These are phyloP conservation scores for Omphalotus guepiniiformis DNA, from an alignment of 768 basidiomycete species.

Conservation along the genomic window DNA sequence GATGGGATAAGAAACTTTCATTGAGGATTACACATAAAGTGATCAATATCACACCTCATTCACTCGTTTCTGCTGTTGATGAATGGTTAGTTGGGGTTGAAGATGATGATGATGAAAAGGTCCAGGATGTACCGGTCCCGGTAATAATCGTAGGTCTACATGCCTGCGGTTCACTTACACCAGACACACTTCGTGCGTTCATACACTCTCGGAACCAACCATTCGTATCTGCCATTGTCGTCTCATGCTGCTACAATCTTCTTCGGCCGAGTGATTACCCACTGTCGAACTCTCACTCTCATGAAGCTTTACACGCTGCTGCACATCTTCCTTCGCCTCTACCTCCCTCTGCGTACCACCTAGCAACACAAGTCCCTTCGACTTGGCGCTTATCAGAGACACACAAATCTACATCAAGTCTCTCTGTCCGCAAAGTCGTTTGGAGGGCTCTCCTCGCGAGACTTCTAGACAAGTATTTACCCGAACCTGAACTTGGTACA, in stretches of 20 bases:
- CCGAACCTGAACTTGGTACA: not conserved
- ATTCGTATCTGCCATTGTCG: slow-evolving; percentile 51
- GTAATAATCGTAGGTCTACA: slow-evolving; percentile 68
- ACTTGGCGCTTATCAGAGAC: slow-evolving; percentile 42
- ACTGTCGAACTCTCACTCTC: not conserved
- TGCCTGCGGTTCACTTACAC: slow-evolving; percentile 71
- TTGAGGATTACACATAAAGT: slow-evolving; percentile 47
- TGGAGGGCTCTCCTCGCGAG: slow-evolving; percentile 61
- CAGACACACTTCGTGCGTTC: slow-evolving; percentile 58
- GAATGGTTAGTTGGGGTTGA: slow-evolving; percentile 43
- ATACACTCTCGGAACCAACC: slow-evolving; percentile 19
- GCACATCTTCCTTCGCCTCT: slow-evolving; percentile 37
- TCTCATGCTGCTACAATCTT: slow-evolving; percentile 81
- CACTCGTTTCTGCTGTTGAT: slow-evolving; percentile 41
- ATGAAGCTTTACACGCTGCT: slow-evolving; percentile 41
- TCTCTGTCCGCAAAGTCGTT: slow-evolving; percentile 61
- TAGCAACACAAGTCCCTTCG: slow-evolving; percentile 67
- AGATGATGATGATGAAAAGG: not conserved
- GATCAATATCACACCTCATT: slow-evolving; percentile 45
- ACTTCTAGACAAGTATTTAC: not conserved
- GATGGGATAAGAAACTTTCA: slow-evolving; percentile 15
- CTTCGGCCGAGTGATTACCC: slow-evolving; percentile 32
- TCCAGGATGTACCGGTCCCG: too few relatives aligned
- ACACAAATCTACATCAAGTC: slow-evolving; percentile 21
- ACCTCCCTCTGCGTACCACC: slow-evolving; percentile 54